These are phyloP conservation scores for Candida manassasensis DNA, from an alignment of 805 yeast genomes.

Conservation along the genomic window DNA sequence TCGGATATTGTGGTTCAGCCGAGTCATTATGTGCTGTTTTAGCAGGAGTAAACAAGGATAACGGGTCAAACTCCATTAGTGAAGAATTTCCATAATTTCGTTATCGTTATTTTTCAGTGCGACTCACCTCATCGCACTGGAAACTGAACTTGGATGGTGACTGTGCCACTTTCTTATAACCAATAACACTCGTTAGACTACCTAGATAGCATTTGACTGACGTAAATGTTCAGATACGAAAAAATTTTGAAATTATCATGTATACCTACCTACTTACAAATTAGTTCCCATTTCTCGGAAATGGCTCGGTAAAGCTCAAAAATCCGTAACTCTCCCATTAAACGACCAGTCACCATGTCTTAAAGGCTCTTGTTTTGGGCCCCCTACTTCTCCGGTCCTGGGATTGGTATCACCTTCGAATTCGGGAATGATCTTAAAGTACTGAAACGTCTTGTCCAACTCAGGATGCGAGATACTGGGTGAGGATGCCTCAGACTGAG, in stretches of 20 bases:
- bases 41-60: conserved; percentile 33
- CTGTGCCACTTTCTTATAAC: too few relatives aligned
- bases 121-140: too few relatives aligned
- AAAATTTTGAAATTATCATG: too few relatives aligned
- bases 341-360: conserved; percentile 81
- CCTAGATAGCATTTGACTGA: too few relatives aligned
- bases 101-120: too few relatives aligned
- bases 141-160: too few relatives aligned
- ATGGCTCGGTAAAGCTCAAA: too few relatives aligned
- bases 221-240: too few relatives aligned
- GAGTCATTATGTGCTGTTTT: conserved; percentile 5
- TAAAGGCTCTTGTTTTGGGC: conserved; percentile 96
- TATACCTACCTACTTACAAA: too few relatives aligned
- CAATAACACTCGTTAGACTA: too few relatives aligned
- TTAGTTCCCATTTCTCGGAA: not conserved
- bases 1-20: not conserved
- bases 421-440: conserved; percentile 79
- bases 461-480: conserved; percentile 42
- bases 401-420: conserved; percentile 95
- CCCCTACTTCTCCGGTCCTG: conserved; percentile 90
- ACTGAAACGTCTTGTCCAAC: conserved; percentile 55
- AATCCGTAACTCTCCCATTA: conserved; percentile 95
- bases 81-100: too few relatives aligned
- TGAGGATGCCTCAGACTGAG: conserved; percentile 20
- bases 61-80: conserved; percentile 39